A percentile compares a stretch with the other conserved stretches of the same genome.
Evolutionary conservation across 1,284 basidiomycete species (phyloP).

Genomic region (Pseudomicrostroma phylloplanum): DNA sequence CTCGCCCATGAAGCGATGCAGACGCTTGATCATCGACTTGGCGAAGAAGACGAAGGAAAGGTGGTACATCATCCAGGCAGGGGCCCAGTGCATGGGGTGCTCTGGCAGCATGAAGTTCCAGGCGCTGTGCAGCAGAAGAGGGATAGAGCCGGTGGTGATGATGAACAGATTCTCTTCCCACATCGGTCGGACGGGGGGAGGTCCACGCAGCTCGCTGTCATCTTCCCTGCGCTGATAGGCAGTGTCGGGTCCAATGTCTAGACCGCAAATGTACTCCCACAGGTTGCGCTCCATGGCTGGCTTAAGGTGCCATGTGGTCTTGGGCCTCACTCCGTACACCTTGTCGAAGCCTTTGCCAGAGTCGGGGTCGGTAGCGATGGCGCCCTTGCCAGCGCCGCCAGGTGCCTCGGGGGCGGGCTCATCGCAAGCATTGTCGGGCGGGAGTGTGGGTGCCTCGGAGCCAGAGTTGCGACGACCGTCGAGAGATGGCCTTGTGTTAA

Average conservation of each 20-base stretch:
- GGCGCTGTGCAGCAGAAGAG: conserved; percentile 24
- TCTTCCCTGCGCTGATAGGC: conserved; percentile 28
- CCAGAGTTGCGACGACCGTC: conserved; percentile 30
- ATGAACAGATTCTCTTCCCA: conserved; percentile 40
- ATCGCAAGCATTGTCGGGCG: conserved; percentile 41
- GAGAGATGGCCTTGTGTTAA: conserved; percentile 19
- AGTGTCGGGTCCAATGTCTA: conserved; percentile 32
- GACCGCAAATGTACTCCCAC: conserved; percentile 38
- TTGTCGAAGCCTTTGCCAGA: conserved; percentile 36
- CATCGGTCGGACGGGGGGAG: conserved; percentile 32
- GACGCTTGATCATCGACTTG: conserved; percentile 28
- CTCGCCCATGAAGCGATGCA: conserved; percentile 33
- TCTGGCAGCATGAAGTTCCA: conserved; percentile 36
- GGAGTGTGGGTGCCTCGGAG: conserved; percentile 24
- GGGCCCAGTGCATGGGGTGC: conserved; percentile 37
- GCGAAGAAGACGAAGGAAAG: conserved; percentile 34
- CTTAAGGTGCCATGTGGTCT: conserved; percentile 45
- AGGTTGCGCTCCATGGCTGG: conserved; percentile 26
- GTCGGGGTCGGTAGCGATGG: conserved; percentile 30
- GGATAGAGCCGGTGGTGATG: conserved; percentile 25
- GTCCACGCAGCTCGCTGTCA: conserved; percentile 26
- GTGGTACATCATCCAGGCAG: conserved; percentile 40
- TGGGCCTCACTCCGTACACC: conserved; percentile 42
- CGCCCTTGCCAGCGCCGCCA: conserved; percentile 32
- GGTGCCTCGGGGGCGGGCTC: conserved; percentile 38